Conservation (phyloP, 306 rosid genomes). For the Quercus glauca region DNA sequence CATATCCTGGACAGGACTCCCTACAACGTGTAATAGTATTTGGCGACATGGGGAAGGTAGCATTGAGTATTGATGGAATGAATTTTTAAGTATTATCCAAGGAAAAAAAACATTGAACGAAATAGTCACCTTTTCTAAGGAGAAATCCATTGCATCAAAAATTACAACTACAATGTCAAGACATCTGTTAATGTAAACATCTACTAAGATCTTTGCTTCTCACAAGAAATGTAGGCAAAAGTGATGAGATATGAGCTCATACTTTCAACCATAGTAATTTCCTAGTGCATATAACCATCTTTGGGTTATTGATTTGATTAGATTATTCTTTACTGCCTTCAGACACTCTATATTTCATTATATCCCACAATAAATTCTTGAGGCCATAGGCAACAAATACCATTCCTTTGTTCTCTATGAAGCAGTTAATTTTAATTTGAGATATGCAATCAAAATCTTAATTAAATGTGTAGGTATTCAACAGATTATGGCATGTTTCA, state of each 20-base stretch:
- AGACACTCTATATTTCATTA: no score
- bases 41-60: slow-evolving; percentile 97
- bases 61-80: background rate
- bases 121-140: slow-evolving; percentile 12
- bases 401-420: background rate
- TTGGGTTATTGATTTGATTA: no score
- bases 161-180: background rate
- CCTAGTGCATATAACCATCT: no score
- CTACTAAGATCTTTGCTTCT: background rate
- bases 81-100: background rate
- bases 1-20: slow-evolving; percentile 85
- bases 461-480: slow-evolving; percentile 48
- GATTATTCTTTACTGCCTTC: no score
- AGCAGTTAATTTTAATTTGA: background rate
- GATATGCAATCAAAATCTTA: background rate
- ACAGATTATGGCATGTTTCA: slow-evolving; percentile 91
- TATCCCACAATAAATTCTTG: background rate
- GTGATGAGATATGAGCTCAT: no score
- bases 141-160: slow-evolving; percentile 15
- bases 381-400: background rate
- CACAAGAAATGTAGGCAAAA: no score
- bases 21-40: slow-evolving; percentile 74
- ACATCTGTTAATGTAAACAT: background rate
- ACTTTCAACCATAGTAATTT: no score
- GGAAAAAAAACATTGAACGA: background rate